Evolutionary conservation across 805 yeast species (phyloP), one percentile per base, ranked within the genome.

Genomic region (Yarrowia deformans): DNA sequence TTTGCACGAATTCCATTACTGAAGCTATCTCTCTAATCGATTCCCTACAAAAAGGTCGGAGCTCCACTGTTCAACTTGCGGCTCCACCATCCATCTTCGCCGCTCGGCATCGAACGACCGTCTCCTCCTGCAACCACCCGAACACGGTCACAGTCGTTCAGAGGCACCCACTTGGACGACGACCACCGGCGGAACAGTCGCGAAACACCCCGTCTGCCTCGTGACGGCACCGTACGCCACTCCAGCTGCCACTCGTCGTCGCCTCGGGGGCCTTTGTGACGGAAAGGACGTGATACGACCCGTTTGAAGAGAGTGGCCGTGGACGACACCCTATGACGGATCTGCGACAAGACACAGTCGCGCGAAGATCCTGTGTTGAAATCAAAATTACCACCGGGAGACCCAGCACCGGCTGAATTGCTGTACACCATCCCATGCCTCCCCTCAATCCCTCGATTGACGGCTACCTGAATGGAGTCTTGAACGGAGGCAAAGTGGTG

Each of bases 401-500:
- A 4, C 18, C 46, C 46, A 9, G 23, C 46, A 43, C 8, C 46
- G n/a, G 23, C 34, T 23, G 29, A 23, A 23, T 2, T 23, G 29
- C 35, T 13, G 35, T 48, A 48, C 18, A 48, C 52, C 52, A 48
- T 48, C 29, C 52, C 52, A 8, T 29, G 29, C 9, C 52, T 10
- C 7, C 55, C 55, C 5, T 32, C 55, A 9, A 49, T 9, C 1
- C 55, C 55, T 9, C 55, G 19, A 10, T 49, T 49, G 23, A 34
- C 55, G 9, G 55, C 55, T 8, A 49, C 39, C 18, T 18, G 40
- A 32, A 49, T 49, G n/a, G 55, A 49, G 55, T 49, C 55, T 9
- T 49, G 55, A 10, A 49, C 19, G 4, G 58, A 52, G 3, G 32
- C 58, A 52, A 52, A 52, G 18, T 49, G 37, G 19, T 23, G 55